phyloP scores from a whole-genome alignment of 495 filamentous ascomycete species.

The Paragyromitra xinjiangensis region DNA sequence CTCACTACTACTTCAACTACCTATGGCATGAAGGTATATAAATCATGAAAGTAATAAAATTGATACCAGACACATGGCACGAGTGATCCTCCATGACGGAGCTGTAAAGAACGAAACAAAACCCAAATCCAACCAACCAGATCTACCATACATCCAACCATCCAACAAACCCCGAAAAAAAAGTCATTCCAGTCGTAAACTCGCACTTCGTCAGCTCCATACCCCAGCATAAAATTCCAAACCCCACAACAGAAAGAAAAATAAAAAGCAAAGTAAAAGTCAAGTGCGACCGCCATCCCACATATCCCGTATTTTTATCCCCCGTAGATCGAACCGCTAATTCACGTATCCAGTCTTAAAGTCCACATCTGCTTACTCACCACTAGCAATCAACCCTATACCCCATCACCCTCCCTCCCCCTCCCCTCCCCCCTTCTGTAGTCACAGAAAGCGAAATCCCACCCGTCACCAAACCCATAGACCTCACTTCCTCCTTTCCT shows the following conservation, averaged over 20 bases:
- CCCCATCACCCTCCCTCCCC: neutral
- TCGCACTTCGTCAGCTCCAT: no score
- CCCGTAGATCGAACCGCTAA: neutral
- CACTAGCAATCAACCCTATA: neutral
- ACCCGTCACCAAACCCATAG: neutral
- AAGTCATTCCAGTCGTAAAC: no score
- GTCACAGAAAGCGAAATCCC: neutral
- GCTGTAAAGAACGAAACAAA: neutral
- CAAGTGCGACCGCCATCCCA: no score
- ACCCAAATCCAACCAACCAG: neutral
- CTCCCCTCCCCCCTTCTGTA: neutral
- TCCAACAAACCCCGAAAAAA: neutral
- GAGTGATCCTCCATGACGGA: neutral
- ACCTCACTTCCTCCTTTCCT: neutral
- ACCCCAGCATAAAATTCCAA: no score
- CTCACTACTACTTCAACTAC: no score
- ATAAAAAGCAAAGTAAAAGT: no score
- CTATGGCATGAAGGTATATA: neutral
- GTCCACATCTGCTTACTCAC: neutral
- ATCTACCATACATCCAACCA: neutral
- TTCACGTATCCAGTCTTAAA: neutral
- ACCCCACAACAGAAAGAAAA: no score
- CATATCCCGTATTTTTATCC: neutral
- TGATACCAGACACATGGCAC: neutral
- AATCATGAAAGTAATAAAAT: neutral